phyloP scores from a whole-genome alignment of 2,329 filamentous ascomycete genomes.

The Emmonsiellopsis sp. region DNA sequence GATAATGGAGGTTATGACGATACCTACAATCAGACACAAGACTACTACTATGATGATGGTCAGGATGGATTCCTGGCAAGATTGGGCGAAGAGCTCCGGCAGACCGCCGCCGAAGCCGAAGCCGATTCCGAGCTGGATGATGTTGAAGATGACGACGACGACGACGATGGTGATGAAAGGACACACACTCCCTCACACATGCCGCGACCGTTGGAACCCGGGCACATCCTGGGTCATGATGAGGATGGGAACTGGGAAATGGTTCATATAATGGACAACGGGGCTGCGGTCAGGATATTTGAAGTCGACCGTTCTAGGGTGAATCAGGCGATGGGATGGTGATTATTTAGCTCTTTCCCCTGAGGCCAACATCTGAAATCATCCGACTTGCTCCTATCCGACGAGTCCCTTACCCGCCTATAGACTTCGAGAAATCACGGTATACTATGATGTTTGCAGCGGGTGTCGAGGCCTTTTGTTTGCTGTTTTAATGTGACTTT shows the following conservation, averaged over 20 bases:
- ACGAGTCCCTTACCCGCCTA: too few relatives aligned
- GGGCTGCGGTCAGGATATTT: neutral
- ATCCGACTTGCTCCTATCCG: neutral
- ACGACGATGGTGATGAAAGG: too few relatives aligned
- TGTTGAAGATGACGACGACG: neutral
- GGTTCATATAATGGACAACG: neutral
- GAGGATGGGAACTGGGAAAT: too few relatives aligned
- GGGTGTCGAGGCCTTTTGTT: too few relatives aligned
- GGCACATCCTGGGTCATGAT: too few relatives aligned
- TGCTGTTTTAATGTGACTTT: too few relatives aligned
- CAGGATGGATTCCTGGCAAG: neutral
- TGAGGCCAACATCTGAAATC: neutral
- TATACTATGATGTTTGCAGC: too few relatives aligned
- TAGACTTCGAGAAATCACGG: too few relatives aligned
- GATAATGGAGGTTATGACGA: neutral
- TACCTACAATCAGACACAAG: neutral
- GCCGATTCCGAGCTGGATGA: neutral
- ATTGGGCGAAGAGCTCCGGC: neutral
- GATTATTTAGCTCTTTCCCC: neutral
- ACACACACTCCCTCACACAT: too few relatives aligned
- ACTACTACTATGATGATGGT: neutral
- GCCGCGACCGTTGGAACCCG: too few relatives aligned
- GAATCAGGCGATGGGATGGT: constrained; percentile 1
- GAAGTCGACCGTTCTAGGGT: neutral
- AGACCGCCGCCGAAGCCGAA: neutral